Conservation (phyloP, 1,284 basidiomycete species). For the Melampsora medusae region DNA sequence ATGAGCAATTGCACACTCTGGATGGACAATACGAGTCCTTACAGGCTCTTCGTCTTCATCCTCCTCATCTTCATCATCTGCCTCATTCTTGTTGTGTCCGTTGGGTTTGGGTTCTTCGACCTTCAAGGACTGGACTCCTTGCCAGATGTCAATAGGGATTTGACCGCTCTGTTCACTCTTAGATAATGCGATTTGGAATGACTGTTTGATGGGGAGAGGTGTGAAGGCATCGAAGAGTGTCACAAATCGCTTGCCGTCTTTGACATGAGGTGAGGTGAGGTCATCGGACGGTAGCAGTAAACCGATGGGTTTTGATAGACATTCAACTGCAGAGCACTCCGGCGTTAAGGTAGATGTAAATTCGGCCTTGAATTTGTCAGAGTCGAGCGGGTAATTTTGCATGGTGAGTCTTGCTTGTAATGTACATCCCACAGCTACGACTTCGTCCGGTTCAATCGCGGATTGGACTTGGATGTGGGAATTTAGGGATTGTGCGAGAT, state of each 20-base stretch:
- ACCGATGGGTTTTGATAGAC: conserved; percentile 71
- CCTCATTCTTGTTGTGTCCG: conserved; percentile 56
- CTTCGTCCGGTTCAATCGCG: conserved; percentile 78
- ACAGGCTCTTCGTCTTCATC: conserved; percentile 63
- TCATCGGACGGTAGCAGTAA: conserved; percentile 70
- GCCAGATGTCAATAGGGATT: conserved; percentile 79
- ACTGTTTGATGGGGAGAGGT: conserved; percentile 72
- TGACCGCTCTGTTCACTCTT: conserved; percentile 60
- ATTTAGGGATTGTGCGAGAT: conserved; percentile 67
- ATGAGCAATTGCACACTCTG: conserved; percentile 22
- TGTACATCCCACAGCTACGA: conserved; percentile 83
- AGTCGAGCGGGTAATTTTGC: conserved; percentile 54
- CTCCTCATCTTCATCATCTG: conserved; percentile 50
- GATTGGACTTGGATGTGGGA: conserved; percentile 56
- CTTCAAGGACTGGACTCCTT: conserved; percentile 76
- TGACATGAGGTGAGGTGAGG: conserved; percentile 49
- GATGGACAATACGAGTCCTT: conserved; percentile 53
- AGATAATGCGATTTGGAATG: conserved; percentile 68
- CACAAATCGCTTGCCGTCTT: conserved; percentile 65
- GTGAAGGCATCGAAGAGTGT: conserved; percentile 71
- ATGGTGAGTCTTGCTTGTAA: conserved; percentile 75
- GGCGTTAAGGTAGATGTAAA: conserved; percentile 49
- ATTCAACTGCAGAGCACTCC: conserved; percentile 60
- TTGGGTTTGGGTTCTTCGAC: conserved; percentile 55
- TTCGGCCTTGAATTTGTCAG: conserved; percentile 56